Base-by-base conservation (phyloP, 805 yeast species). In the Lachancea quebecensis region DNA sequence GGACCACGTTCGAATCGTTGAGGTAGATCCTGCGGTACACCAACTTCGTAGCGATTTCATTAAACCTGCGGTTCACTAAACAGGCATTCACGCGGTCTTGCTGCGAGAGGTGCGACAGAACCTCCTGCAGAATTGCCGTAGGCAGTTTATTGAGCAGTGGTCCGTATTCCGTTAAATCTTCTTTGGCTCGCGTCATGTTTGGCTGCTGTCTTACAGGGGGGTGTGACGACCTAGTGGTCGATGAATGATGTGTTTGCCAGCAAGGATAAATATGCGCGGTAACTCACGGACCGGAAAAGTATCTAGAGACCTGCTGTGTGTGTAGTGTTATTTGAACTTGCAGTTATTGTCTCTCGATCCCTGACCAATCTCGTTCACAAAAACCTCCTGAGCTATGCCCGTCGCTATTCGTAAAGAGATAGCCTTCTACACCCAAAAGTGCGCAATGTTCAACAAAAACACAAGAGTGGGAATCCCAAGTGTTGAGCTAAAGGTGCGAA, bases 1-100 rank as follows among this genome's bases (percentile, higher is more conserved):
- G 50, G 16, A 69, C 72, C n/a, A 70, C 68, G 25, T 58, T 60
- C 12, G 72, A 66, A 46, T 70, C 73, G 45, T 70, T 70, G 16
- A 70, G 53, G 45, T 70, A 70, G 6, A 70, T 64, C 41, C 64
- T 56, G 29, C 66, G 57, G 48, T 70, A 70, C 8, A 70, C 42
- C 10, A 64, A 45, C 35, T 57, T 56, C 3, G 59, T 57, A 1
- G 70, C 66, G 2, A 70, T 46, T 18, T 51, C 43, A 39, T 69
- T 50, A 38, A 59, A 60, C 25, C 57, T 50, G 35, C 50, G 59
- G 17, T 60, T 64, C 4, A 65, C 54, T 8, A 55, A 38, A 1
- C 67, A 50, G 9, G 63, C 38, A 1, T 32, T 45, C 2, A 67
- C 39, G 17, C 70, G 59, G 46, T 68, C 71, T 3, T 40, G 35